Conservation (phyloP, 2,329 filamentous ascomycete genomes). For the Albophoma yamanashiensis region DNA sequence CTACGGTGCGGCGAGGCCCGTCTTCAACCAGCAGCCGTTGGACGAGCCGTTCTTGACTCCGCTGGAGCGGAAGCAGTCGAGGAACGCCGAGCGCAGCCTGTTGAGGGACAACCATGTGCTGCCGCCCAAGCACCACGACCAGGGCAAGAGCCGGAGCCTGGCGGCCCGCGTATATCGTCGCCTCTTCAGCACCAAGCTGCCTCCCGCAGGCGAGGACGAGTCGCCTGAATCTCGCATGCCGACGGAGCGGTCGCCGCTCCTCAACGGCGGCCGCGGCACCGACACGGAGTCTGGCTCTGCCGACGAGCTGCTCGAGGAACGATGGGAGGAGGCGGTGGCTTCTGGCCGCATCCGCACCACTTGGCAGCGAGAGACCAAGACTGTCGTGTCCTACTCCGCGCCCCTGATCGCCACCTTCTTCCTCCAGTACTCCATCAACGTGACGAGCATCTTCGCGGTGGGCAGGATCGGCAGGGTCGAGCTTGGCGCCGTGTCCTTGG, state of each 20-base stretch:
- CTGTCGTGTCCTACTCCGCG: conserved; percentile 59
- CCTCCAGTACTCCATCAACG: conserved; percentile 76
- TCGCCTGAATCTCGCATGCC: conserved; percentile 22
- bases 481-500: conserved; percentile 32
- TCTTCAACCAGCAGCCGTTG: conserved; percentile 47
- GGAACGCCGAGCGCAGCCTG: conserved; percentile 48
- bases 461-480: conserved; percentile 61
- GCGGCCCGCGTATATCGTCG: conserved; percentile 31
- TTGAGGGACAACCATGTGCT: conserved; percentile 54
- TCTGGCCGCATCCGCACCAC: conserved; percentile 77
- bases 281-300: conserved; percentile 34
- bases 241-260: conserved; percentile 29
- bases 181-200: conserved; percentile 46
- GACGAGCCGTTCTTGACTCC: conserved; percentile 40
- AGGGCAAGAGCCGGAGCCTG: conserved; percentile 20
- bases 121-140: conserved; percentile 44
- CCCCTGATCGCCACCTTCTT: conserved; percentile 63
- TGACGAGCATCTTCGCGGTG: conserved; percentile 69
- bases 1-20: conserved; percentile 58
- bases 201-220: conserved; percentile 26
- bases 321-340: conserved; percentile 79
- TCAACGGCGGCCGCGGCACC: conserved; percentile 14
- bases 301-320: conserved; percentile 46
- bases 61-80: conserved; percentile 44
- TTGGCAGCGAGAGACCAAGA: conserved; percentile 83